Base-by-base conservation (phyloP, 2,329 filamentous ascomycete genomes). In the Diaporthe vexans region DNA sequence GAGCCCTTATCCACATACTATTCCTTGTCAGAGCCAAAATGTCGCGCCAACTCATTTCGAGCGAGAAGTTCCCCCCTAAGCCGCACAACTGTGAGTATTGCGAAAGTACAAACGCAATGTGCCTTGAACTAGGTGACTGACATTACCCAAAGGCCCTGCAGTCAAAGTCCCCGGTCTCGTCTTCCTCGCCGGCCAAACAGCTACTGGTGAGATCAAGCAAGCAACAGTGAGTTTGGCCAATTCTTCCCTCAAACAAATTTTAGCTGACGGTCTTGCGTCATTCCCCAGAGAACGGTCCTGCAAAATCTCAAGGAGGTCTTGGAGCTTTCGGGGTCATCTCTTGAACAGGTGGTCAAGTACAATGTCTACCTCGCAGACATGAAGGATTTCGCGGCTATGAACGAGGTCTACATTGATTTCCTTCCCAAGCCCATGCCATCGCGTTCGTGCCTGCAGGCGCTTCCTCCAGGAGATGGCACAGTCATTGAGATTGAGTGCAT, bases 131-230 rank as follows among this genome's bases (percentile, higher is more conserved):
- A 51, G 19, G n/a, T 46, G 7, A 26, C 51, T 74, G 43, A 67
- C 37, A 33, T n/a, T 6, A 33, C 19, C 19, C 61, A 10, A 59
- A 85, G 83, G 80, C 77, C 85, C 85, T 52, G 85, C 85, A 1
- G 79, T 81, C 61, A 86, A 85, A 74, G 81, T 87, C 6, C 84
- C 85, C 0, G 85, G 85, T 35, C 84, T 87, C 21, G 85, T 87
- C 65, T 87, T 87, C 77, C 85, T 83, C 43, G 85, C 85, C 7
- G 85, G 85, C 4, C 85, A 87, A 78, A 86, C 85, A n/a, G 85
- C 85, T n/a, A 86, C 84, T 10, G 85, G 85, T 70, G 85, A 87
- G 75, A 86, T 86, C 69, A 86, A 85, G 78, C 82, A 85, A 73
- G 85, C 85, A 51, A 86, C 85, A 19, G 84, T 85, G 76, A 72